These are phyloP conservation scores for Spathaspora boniae DNA, from an alignment of 805 yeast species.

Conservation along the genomic window DNA sequence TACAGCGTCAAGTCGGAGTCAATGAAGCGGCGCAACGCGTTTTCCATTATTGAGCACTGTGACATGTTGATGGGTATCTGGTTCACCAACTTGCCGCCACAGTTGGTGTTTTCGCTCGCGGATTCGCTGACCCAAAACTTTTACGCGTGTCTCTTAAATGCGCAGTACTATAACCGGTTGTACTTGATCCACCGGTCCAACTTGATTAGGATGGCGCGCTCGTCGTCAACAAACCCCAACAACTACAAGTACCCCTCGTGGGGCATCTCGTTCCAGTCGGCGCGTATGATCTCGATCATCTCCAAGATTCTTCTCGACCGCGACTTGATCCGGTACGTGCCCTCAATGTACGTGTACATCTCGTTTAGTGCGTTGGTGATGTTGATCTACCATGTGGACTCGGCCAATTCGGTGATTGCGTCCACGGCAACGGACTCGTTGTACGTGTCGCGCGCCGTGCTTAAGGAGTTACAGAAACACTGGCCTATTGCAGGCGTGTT, in stretches of 20 bases:
- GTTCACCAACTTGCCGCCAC: conserved; percentile 64
- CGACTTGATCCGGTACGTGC: conserved; percentile 48
- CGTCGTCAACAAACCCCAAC: conserved; percentile 36
- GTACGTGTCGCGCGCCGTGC: conserved; percentile 33
- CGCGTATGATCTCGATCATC: conserved; percentile 67
- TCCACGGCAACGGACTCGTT: conserved; percentile 42
- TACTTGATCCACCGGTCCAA: conserved; percentile 70
- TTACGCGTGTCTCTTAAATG: conserved; percentile 55
- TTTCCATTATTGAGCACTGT: conserved; percentile 56
- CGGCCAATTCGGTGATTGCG: conserved; percentile 37
- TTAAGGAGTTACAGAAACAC: conserved; percentile 32
- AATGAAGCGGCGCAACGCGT: conserved; percentile 41
- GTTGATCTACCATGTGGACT: conserved; percentile 65
- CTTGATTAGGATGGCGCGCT: conserved; percentile 47
- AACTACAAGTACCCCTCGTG: conserved; percentile 62
- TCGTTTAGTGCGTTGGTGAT: conserved; percentile 64
- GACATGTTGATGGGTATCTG: conserved; percentile 76
- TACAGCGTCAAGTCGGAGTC: conserved; percentile 66
- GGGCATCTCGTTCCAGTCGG: conserved; percentile 81
- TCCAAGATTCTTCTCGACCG: conserved; percentile 51
- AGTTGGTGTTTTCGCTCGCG: conserved; percentile 57
- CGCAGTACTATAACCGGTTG: conserved; percentile 70
- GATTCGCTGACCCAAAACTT: conserved; percentile 53
- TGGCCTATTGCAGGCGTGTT: conserved; percentile 41
- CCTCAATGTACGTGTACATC: conserved; percentile 57